A percentile compares a stretch with the other conserved stretches of the same genome.
Evolutionary conservation across 139 green algal species (phyloP).

Genomic region (Chlamydomonas incerta): DNA sequence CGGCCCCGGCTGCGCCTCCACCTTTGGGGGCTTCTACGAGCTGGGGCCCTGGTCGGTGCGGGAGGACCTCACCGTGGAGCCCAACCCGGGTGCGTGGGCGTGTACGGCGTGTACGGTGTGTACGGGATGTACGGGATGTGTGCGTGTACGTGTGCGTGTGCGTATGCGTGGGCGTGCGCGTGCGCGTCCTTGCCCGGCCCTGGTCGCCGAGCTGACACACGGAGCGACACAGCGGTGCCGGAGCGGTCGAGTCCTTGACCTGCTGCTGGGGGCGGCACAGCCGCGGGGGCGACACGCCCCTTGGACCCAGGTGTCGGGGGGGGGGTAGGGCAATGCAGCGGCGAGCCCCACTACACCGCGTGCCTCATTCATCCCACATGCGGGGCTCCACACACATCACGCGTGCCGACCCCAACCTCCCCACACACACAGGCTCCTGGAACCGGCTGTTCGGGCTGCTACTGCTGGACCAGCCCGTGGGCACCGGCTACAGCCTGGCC

Average conservation of each 20-base stretch:
- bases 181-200: no score
- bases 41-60: conserved; percentile 62
- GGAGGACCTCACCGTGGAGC: conserved; percentile 40
- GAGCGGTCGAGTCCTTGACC: no score
- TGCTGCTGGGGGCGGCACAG: no score
- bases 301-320: no score
- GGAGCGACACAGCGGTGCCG: no score
- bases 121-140: no score
- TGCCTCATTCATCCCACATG: not conserved
- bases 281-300: no score
- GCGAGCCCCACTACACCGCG: not conserved
- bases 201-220: no score
- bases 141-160: no score
- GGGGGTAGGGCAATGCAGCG: no score
- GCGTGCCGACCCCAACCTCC: not conserved
- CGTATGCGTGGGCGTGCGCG: no score
- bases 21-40: conserved; percentile 77
- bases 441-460: conserved; percentile 60
- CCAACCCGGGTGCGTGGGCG: conserved; percentile 49
- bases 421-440: conserved; percentile 50
- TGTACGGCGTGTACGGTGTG: no score
- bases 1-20: conserved; percentile 72
- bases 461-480: conserved; percentile 62
- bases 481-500: conserved; percentile 46
- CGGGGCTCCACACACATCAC: not conserved